Percentiles rank a stretch among this genome's conserved stretches.
phyloP scores from a whole-genome alignment of 805 yeast genomes.

The Cyberlindnera petersonii region DNA sequence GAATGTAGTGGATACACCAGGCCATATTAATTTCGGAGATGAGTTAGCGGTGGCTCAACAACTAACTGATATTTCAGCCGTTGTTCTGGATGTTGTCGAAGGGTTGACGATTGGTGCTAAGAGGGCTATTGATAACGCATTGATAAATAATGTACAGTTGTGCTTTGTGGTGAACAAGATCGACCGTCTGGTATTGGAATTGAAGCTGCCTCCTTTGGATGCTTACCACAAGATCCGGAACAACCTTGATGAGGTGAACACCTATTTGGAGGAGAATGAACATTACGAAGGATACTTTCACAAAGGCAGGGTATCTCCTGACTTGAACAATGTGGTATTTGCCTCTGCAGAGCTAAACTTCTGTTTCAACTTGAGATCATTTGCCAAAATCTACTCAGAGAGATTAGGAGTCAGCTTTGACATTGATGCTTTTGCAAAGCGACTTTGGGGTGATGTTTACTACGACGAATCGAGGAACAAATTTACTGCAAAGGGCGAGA shows the following conservation, averaged over 20 bases:
- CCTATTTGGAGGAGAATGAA: conserved; percentile 37
- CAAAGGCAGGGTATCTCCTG: conserved; percentile 47
- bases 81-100: conserved; percentile 83
- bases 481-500: conserved; percentile 35
- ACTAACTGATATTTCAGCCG: conserved; percentile 59
- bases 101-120: conserved; percentile 65
- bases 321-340: conserved; percentile 63
- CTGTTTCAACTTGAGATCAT: conserved; percentile 63
- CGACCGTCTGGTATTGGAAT: conserved; percentile 80
- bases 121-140: conserved; percentile 47
- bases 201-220: conserved; percentile 70
- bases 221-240: conserved; percentile 64
- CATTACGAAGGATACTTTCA: conserved; percentile 27
- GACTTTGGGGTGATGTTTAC: conserved; percentile 77
- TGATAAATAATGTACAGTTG: conserved; percentile 48
- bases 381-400: conserved; percentile 46
- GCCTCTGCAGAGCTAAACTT: conserved; percentile 62
- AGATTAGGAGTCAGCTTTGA: conserved; percentile 32
- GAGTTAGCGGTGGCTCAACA: conserved; percentile 59
- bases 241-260: conserved; percentile 62
- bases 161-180: conserved; percentile 71
- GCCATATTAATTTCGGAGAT: conserved; percentile 81
- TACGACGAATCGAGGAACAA: conserved; percentile 41
- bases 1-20: conserved; percentile 84
- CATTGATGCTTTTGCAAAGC: conserved; percentile 41